phyloP scores from a whole-genome alignment of 768 basidiomycete species.

The Saitozyma sp. region DNA sequence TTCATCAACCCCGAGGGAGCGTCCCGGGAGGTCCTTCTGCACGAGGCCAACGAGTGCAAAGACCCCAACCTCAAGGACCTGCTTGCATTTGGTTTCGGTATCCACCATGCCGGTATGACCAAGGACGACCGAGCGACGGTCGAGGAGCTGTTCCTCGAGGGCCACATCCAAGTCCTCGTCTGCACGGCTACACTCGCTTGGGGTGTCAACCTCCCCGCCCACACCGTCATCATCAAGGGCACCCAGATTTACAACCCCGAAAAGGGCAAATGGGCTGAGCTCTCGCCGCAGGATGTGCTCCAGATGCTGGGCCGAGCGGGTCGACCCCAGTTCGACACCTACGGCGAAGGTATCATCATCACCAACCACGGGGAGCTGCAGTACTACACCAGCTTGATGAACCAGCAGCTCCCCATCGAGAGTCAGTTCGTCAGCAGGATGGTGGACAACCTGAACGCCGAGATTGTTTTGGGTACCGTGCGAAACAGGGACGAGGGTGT shows the following conservation, averaged over 20 bases:
- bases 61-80: conserved; percentile 83
- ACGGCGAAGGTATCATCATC: conserved; percentile 96
- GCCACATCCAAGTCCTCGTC: conserved; percentile 87
- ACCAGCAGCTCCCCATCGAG: conserved; percentile 97
- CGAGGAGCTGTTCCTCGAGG: conserved; percentile 91
- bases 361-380: conserved; percentile 96
- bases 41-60: conserved; percentile 78
- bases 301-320: conserved; percentile 99
- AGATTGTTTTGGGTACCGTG: conserved; percentile 91
- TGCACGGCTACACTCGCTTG: conserved; percentile 98
- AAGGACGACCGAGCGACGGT: conserved; percentile 85
- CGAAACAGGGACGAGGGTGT: conserved; percentile 95
- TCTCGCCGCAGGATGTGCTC: conserved; percentile 91
- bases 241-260: conserved; percentile 99
- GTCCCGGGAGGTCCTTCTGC: conserved; percentile 80
- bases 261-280: conserved; percentile 95
- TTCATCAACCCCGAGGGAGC: conserved; percentile 94
- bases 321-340: conserved; percentile 94
- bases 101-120: conserved; percentile 97
- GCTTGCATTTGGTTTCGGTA: conserved; percentile 93
- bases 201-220: conserved; percentile 98
- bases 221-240: conserved; percentile 99
- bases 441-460: conserved; percentile 94
- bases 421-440: conserved; percentile 88
- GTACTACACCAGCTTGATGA: conserved; percentile 91